Percentiles rank a stretch among this genome's conserved stretches.
Evolutionary conservation across 768 basidiomycete genomes (phyloP).

Genomic region (Xerocomus brunneocitrinus): DNA sequence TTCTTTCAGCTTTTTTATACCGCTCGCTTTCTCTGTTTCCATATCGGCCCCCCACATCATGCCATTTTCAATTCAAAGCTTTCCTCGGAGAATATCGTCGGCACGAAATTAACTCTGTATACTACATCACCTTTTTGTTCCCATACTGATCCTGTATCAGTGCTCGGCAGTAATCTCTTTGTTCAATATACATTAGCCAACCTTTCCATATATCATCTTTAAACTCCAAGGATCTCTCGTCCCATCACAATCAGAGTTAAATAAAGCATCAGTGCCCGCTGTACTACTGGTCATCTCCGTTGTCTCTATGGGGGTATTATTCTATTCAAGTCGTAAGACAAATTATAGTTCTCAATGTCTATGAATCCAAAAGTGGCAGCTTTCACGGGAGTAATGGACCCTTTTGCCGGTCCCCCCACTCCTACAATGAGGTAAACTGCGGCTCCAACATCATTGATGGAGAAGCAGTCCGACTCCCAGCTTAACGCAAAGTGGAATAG

Average conservation of each 20-base stretch:
- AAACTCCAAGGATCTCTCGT: background rate
- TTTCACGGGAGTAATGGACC: constrained; percentile 34
- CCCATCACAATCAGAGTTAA: constrained; percentile 1
- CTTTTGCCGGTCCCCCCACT: constrained; percentile 53
- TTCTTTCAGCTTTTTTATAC: constrained; percentile 15
- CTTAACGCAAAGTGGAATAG: constrained; percentile 34
- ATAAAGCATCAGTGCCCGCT: background rate
- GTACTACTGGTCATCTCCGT: constrained; percentile 19
- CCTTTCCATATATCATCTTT: constrained; percentile 8
- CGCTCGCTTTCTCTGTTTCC: constrained; percentile 14
- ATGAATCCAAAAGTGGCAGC: background rate
- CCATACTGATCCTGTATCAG: constrained; percentile 27
- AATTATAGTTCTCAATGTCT: too few species aligned
- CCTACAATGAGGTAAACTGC: constrained; percentile 59
- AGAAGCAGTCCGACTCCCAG: constrained; percentile 85
- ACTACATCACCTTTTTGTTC: constrained; percentile 25
- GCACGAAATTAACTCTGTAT: constrained; percentile 18
- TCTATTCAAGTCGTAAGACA: too few species aligned
- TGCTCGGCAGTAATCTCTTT: constrained; percentile 21
- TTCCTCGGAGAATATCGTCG: constrained; percentile 11
- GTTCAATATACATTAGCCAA: constrained; percentile 19
- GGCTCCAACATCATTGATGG: constrained; percentile 50
- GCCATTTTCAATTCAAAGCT: constrained; percentile 8
- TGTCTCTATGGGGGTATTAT: constrained; percentile 10
- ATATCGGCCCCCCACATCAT: constrained; percentile 2